Conservation (phyloP, 2,329 filamentous ascomycete species). For the Fusarium dlaminii region DNA sequence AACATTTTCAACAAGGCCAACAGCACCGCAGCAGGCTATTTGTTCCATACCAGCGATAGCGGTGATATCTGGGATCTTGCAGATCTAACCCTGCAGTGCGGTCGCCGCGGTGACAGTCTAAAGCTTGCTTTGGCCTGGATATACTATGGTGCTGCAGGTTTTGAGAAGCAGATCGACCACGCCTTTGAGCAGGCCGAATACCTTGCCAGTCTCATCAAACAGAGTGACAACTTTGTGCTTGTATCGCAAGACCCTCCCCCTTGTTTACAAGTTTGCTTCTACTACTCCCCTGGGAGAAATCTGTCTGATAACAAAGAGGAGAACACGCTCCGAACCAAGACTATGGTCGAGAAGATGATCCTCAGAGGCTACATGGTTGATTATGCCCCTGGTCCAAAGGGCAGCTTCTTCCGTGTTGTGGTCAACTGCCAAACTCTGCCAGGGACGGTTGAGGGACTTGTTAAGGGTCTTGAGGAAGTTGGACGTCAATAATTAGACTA, state of each 20-base stretch:
- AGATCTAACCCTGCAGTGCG: conserved; percentile 93
- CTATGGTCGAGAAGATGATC: conserved; percentile 60
- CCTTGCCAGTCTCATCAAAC: conserved; percentile 68
- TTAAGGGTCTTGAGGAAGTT: conserved; percentile 62
- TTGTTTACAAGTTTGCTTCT: conserved; percentile 96
- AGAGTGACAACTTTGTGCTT: conserved; percentile 70
- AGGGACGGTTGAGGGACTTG: conserved; percentile 62
- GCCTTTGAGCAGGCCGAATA: conserved; percentile 78
- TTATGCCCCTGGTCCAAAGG: conserved; percentile 65
- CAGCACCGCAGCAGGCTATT: conserved; percentile 85
- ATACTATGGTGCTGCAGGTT: conserved; percentile 84
- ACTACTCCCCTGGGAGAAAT: conserved; percentile 71
- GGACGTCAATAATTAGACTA: conserved; percentile 41
- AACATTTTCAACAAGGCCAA: conserved; percentile 83
- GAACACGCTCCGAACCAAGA: conserved; percentile 61
- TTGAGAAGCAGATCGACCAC: conserved; percentile 73
- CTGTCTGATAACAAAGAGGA: conserved; percentile 53
- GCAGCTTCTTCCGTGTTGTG: conserved; percentile 68
- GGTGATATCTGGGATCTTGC: conserved; percentile 86
- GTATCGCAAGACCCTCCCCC: conserved; percentile 81
- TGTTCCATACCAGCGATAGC: conserved; percentile 72
- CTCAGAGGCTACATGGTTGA: conserved; percentile 68
- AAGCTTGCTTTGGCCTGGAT: conserved; percentile 91
- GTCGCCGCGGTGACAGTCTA: conserved; percentile 82
- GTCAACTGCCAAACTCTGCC: conserved; percentile 65